Conservation (phyloP, 1,139 yeast genomes). For the Sugiyamaella grinbergsii region DNA sequence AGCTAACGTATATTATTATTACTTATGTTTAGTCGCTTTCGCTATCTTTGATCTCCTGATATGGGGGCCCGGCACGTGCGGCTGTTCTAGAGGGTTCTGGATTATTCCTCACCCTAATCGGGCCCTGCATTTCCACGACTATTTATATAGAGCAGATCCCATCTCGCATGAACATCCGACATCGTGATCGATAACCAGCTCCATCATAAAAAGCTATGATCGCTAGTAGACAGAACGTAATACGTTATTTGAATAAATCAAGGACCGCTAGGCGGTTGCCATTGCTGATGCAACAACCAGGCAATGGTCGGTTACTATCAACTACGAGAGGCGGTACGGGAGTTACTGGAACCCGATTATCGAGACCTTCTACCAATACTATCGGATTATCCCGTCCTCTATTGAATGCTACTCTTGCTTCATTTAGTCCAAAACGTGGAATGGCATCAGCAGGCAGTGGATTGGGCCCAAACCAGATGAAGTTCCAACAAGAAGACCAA, state of each 20-base stretch:
- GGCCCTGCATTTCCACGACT: constrained; percentile 8
- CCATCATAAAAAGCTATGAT: constrained; percentile 1
- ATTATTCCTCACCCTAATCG: constrained; percentile 18
- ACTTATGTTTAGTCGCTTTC: too few species aligned
- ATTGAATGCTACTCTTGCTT: background rate
- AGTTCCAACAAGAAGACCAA: constrained; percentile 44
- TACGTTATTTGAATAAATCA: constrained; percentile 2
- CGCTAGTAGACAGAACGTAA: background rate
- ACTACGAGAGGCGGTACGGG: background rate
- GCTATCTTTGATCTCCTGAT: background rate
- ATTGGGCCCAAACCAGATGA: constrained; percentile 22
- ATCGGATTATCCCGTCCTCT: background rate
- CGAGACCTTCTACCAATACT: background rate
- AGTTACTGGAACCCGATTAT: background rate
- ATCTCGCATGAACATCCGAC: background rate
- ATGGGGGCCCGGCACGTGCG: background rate
- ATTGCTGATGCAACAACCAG: background rate
- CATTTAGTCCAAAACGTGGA: constrained; percentile 5
- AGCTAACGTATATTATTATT: too few species aligned
- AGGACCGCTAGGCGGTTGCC: background rate
- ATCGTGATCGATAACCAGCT: background rate
- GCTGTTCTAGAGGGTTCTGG: constrained; percentile 23
- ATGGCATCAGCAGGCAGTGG: constrained; percentile 12
- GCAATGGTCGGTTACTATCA: background rate
- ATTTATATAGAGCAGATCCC: constrained; percentile 10